Evolutionary conservation across 441 rosid genomes (phyloP).

Genomic region (Capsella rubella): DNA sequence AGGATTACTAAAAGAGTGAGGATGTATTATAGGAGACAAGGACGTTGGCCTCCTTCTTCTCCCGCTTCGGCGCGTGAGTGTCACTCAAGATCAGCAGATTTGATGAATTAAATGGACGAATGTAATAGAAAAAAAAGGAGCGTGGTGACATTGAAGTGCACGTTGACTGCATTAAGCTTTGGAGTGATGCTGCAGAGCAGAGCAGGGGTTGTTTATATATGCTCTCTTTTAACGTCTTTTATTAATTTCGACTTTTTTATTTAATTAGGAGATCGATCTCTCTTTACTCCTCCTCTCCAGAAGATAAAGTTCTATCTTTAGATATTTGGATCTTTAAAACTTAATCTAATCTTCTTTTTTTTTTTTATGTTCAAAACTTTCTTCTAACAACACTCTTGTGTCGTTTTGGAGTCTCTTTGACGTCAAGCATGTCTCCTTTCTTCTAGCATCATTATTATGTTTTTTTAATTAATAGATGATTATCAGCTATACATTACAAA

Average conservation of each 20-base stretch:
- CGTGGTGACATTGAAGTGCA: constrained; percentile 1
- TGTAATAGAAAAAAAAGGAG: constrained; percentile 20
- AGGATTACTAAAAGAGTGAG: constrained; percentile 15
- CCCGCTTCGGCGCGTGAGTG: neutral
- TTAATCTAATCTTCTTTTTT: neutral
- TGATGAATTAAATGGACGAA: neutral
- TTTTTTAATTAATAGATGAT: too few relatives aligned
- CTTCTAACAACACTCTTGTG: constrained; percentile 1
- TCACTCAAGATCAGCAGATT: neutral
- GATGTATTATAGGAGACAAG: neutral
- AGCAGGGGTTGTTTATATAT: too few relatives aligned
- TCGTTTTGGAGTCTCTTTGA: constrained; percentile 39
- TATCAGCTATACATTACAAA: neutral
- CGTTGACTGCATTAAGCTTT: neutral
- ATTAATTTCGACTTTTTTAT: too few relatives aligned
- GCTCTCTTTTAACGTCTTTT: too few relatives aligned
- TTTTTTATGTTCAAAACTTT: neutral
- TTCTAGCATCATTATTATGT: constrained; percentile 12
- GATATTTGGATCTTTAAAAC: neutral
- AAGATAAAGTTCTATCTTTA: too few relatives aligned
- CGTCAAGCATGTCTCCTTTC: constrained; percentile 42
- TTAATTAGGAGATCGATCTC: too few relatives aligned
- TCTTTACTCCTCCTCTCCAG: too few relatives aligned
- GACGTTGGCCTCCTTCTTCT: constrained; percentile 3
- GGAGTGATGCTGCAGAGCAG: too few relatives aligned